Base-by-base conservation (phyloP, 345 rosid species). In the Draba incana region DNA sequence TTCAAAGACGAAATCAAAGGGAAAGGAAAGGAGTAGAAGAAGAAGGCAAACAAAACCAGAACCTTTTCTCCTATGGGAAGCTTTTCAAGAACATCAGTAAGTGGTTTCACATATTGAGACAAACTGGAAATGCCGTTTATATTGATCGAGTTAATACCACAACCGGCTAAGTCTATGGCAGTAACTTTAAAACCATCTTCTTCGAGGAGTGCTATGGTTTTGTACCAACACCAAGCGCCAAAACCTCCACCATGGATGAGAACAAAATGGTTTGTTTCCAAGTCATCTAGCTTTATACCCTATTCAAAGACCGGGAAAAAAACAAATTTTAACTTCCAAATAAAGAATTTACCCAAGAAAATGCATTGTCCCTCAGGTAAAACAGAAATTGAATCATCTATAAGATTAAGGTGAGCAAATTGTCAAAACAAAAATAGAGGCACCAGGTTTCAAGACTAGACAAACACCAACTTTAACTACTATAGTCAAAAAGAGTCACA, bases 151-250 rank as follows among this genome's bases (percentile, higher is more conserved):
- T 88, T 86, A 75, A 89, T 82, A 66, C 99, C 99, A 2, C 97
- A 89, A 79, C 99, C 99, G 13, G 96, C 83, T 73, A 94, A 84
- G 73, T 94, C 97, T 57, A 94, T 27, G 24, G 99, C 97, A 28
- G 97, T 86, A 58, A 90, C 99, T 83, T 69, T 87, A 80, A 83
- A 88, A 72, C 97, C 98, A 52, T 77, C 82, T 77, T 88, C 99
- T 70, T 94, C 98, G 20, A 94, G 85, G 68, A 86, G 90, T 38
- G 99, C 92, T 42, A 94, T 89, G 55, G 98, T 83, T 81, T 91
- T 94, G 72, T 94, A 94, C 99, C 99, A 94, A 75, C 99, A 91
- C 99, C 99, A 94, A 59, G 99, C 99, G 2, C 99, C 99, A 75
- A 87, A 94, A 28, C 98, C 98, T 49, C 99, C 99, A 62, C 98